Base-by-base conservation (phyloP, 306 rosid genomes). In the Vigna radiata region DNA sequence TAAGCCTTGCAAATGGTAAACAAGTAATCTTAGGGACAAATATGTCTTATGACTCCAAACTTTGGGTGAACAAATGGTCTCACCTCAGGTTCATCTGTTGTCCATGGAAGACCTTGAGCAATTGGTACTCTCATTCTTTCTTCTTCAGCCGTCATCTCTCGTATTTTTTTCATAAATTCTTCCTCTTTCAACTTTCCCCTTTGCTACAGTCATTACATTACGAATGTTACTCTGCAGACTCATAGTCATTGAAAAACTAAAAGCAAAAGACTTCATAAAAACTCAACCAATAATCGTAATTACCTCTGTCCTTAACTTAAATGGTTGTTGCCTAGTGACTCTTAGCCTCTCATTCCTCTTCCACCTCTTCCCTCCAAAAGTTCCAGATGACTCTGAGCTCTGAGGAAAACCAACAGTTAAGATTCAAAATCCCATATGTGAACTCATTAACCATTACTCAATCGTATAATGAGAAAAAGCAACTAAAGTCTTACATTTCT, bases 91-190 rank as follows among this genome's bases (percentile, higher is more conserved):
- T 96, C 97, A 83, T 96, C 97, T 9, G 94, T 96, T 61, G 99
- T 96, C 93, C 91, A 93, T 54, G 99, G 99, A 75, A 96, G 97
- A 66, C 99, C 98, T 72, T 92, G 97, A 44, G 99, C 99, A 76
- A 91, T 48, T 7, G 98, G 99, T 68, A 92, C 85, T 69, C 98
- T 83, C 64, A 83, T 87, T 33, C 76, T 91, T 85, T 91, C 98
- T 79, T 96, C 94, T 85, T 91, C 93, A 17, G 43, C 53, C 84
- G 83, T 56, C 73, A 89, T 84, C 72, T 90, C 98, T 39, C 91
- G 91, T 2, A 91, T 52, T 83, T 89, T 96, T 82, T 96, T 96
- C 81, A 78, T 12, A 27, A 96, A 83, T 70, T 93, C 97, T 77
- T 96, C 96, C 77, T 86, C 94, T 81, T 96, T 96, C 86, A 73